Evolutionary conservation across 2,329 filamentous ascomycete species (phyloP), one percentile per base, ranked within the genome.

Genomic region (Arthrobotrys iridis): DNA sequence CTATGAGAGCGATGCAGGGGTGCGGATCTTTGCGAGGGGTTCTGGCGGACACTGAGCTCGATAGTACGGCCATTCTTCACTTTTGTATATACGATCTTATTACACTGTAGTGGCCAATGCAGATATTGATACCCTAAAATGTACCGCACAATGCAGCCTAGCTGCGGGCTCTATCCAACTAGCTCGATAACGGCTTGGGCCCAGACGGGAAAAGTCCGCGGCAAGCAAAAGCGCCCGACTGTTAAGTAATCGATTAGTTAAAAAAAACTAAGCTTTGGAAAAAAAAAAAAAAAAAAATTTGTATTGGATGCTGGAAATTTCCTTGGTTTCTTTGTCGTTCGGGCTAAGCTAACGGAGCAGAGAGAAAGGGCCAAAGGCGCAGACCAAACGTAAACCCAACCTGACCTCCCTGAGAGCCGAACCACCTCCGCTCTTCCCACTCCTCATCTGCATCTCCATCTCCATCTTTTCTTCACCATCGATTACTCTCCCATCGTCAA

Each of bases 11-110:
- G 88, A 88, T 7, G 93, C 97, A 83, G 92, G 92, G 20, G 92
- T 93, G 22, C 90, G 85, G 80, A 91, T 97, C 5, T 97, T 97
- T 85, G 92, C 92, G 80, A 87, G 93, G 80, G 93, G 94, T 13
- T 64, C 68, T 7, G 60, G 70, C 2, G 70, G 70, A 5, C 70
- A 66, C 24, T 74, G 37, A 73, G n/a, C 4, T 40, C 26, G n/a
- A 13, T 7, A 58, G 41, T 58, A 40, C 30, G n/a, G 28, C 1
- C 8, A 33, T 46, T 20, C 28, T 22, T 3, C 30, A 46, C 20
- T 3, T 18, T n/a, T n/a, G n/a, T n/a, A n/a, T n/a, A n/a, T n/a
- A n/a, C n/a, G n/a, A n/a, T n/a, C n/a, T n/a, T n/a, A n/a, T n/a
- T n/a, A n/a, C n/a, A n/a, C n/a, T n/a, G n/a, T n/a, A n/a, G n/a